Percentiles rank a stretch among this genome's conserved stretches.
These are phyloP conservation scores for Spathaspora sp. DNA, from an alignment of 1,139 yeast species.

Conservation along the genomic window DNA sequence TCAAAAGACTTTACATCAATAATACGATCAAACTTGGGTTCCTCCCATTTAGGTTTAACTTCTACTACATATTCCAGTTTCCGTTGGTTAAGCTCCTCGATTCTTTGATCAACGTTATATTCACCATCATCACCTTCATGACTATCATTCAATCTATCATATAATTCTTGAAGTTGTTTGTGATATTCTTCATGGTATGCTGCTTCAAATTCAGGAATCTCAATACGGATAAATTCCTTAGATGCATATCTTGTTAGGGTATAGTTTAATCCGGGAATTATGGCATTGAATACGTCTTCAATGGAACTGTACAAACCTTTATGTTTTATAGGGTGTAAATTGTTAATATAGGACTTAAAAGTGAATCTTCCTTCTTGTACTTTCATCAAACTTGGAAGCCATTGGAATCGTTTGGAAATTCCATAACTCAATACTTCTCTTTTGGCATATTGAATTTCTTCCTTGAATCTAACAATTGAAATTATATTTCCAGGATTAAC, in stretches of 20 bases:
- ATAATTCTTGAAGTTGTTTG: constrained; percentile 5
- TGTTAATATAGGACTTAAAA: constrained; percentile 38
- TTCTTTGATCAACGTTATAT: constrained; percentile 9
- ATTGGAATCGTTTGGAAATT: constrained; percentile 27
- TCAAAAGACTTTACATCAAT: constrained; percentile 21
- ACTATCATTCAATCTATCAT: not conserved
- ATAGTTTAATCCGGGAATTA: constrained; percentile 32
- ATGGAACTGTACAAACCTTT: constrained; percentile 26
- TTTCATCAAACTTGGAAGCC: constrained; percentile 29
- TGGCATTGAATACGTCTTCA: constrained; percentile 26
- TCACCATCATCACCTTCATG: constrained; percentile 9
- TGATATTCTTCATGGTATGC: constrained; percentile 19
- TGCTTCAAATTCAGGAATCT: constrained; percentile 15
- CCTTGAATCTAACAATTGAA: constrained; percentile 13
- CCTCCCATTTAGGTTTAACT: constrained; percentile 15
- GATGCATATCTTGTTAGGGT: constrained; percentile 25
- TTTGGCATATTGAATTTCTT: constrained; percentile 17
- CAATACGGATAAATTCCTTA: constrained; percentile 17
- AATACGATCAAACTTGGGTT: constrained; percentile 16
- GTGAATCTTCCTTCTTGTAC: constrained; percentile 15
- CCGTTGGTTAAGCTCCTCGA: constrained; percentile 13
- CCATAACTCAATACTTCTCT: constrained; percentile 19
- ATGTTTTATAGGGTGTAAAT: constrained; percentile 33
- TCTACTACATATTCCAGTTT: constrained; percentile 16
- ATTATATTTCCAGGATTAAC: constrained; percentile 8